A percentile compares a stretch with the other conserved stretches of the same genome.
Evolutionary conservation across 208 protist genomes (phyloP).

Genomic region (Leishmania braziliensis): DNA sequence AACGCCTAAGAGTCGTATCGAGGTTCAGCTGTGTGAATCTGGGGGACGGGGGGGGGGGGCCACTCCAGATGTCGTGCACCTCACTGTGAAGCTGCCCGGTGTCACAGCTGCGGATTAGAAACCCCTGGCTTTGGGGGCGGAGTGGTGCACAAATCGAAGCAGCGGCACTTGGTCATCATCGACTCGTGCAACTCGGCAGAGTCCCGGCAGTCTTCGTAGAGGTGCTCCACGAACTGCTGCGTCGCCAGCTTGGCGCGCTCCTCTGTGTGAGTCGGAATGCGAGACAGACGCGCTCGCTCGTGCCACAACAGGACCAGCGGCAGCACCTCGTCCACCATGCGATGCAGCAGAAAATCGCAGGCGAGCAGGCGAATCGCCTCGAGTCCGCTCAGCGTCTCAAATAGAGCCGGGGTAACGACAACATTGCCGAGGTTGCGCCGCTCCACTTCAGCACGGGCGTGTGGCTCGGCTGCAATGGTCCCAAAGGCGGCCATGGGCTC

Average conservation of each 20-base stretch:
- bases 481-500: conserved; percentile 68
- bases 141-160: conserved; percentile 12
- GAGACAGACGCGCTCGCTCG: conserved; percentile 52
- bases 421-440: conserved; percentile 58
- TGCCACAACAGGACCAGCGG: conserved; percentile 77
- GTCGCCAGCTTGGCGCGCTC: conserved; percentile 46
- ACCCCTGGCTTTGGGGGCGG: not conserved
- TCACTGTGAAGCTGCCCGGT: not conserved
- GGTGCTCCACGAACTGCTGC: conserved; percentile 34
- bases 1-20: not conserved
- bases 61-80: not conserved
- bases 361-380: conserved; percentile 60
- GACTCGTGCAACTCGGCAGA: conserved; percentile 9
- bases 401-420: conserved; percentile 51
- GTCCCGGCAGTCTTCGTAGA: conserved; percentile 20
- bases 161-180: conserved; percentile 18
- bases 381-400: conserved; percentile 54
- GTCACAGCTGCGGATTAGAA: not conserved
- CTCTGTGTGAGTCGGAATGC: conserved; percentile 82
- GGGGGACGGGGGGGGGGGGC: not conserved
- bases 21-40: not conserved
- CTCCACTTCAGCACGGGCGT: conserved; percentile 46
- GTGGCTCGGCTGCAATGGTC: conserved; percentile 25
- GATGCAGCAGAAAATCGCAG: conserved; percentile 65
- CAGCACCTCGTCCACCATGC: conserved; percentile 80